phyloP scores from a whole-genome alignment of 176 grass and related monocot species.

The Oryza meyeriana region DNA sequence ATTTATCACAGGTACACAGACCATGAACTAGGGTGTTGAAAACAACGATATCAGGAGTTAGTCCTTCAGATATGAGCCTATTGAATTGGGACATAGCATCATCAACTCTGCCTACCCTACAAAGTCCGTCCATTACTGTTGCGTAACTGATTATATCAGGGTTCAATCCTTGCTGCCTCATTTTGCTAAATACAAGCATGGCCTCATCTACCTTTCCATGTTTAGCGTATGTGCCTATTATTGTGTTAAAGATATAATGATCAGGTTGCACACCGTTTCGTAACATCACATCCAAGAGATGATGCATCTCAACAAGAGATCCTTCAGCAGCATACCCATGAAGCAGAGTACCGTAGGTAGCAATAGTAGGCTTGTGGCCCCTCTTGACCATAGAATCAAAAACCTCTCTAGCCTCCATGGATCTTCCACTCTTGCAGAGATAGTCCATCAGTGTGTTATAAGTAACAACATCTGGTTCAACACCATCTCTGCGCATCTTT shows the following conservation, averaged over 20 bases:
- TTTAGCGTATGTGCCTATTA: too few relatives aligned
- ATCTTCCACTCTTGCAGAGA: not conserved
- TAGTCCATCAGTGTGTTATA: too few relatives aligned
- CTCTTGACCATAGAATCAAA: slow-evolving; percentile 17
- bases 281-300: too few relatives aligned
- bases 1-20: not conserved
- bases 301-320: not conserved
- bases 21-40: not conserved
- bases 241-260: too few relatives aligned
- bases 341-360: not conserved
- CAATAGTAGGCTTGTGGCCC: not conserved
- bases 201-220: too few relatives aligned
- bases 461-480: too few relatives aligned
- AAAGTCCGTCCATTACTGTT: too few relatives aligned
- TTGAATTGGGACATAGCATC: slow-evolving; percentile 5
- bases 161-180: too few relatives aligned
- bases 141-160: too few relatives aligned
- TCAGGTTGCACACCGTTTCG: too few relatives aligned
- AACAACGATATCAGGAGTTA: not conserved
- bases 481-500: too few relatives aligned
- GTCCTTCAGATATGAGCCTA: not conserved
- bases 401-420: not conserved
- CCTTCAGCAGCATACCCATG: not conserved
- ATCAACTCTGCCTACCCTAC: not conserved
- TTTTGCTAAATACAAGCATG: too few relatives aligned